Evolutionary conservation across 1,139 yeast species (phyloP).

Genomic region (Saccharomyces hybrid): DNA sequence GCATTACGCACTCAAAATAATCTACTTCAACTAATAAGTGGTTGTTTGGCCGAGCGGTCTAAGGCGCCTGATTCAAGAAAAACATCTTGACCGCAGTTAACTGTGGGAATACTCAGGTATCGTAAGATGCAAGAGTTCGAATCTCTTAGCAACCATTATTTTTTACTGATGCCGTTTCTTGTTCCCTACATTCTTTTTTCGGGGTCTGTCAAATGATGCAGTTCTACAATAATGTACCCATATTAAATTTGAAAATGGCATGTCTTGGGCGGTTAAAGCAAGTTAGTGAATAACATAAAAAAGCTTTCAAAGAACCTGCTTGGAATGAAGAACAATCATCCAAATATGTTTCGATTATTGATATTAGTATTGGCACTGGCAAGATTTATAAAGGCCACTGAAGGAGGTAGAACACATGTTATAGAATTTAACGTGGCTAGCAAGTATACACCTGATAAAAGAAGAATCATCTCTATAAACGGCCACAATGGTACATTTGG

Average conservation of each 20-base stretch:
- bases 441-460: conserved; percentile 7
- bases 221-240: not conserved
- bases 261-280: not conserved
- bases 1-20: no score
- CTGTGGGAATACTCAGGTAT: conserved; percentile 24
- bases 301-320: not conserved
- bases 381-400: not conserved
- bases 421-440: conserved; percentile 13
- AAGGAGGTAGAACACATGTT: conserved; percentile 5
- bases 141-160: conserved; percentile 20
- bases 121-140: conserved; percentile 30
- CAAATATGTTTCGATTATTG: not conserved
- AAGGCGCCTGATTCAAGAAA: conserved; percentile 29
- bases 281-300: not conserved
- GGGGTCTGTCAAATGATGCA: not conserved
- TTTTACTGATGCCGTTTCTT: conserved; percentile 1
- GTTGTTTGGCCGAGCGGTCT: conserved; percentile 31
- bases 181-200: not conserved
- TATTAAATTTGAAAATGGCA: not conserved
- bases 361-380: not conserved
- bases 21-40: conserved; percentile 2
- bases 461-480: conserved; percentile 21
- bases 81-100: conserved; percentile 11
- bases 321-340: not conserved
- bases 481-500: conserved; percentile 16